These are phyloP conservation scores for Kwoniella heveanensis DNA, from an alignment of 768 basidiomycete genomes.

Conservation along the genomic window DNA sequence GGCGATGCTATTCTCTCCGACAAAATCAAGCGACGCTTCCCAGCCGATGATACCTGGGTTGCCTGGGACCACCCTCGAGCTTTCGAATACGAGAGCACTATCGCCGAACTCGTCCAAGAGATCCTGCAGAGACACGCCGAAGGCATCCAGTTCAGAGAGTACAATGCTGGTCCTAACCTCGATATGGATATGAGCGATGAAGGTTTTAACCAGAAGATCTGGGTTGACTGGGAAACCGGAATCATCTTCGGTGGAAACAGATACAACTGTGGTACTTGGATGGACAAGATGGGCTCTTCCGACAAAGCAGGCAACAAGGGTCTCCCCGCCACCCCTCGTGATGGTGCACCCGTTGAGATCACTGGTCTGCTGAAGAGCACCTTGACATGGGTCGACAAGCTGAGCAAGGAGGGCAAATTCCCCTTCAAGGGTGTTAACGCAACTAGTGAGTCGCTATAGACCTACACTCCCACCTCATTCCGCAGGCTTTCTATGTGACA, in stretches of 20 bases:
- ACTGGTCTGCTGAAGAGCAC: slow-evolving; percentile 91
- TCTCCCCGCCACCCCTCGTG: slow-evolving; percentile 90
- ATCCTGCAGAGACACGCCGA: slow-evolving; percentile 89
- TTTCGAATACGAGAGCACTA: slow-evolving; percentile 74
- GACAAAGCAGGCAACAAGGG: slow-evolving; percentile 90
- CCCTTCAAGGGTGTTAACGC: slow-evolving; percentile 88
- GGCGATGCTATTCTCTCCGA: slow-evolving; percentile 79
- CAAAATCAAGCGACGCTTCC: slow-evolving; percentile 87
- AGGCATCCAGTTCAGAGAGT: slow-evolving; percentile 91
- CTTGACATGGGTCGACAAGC: slow-evolving; percentile 77
- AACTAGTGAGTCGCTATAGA: slow-evolving; percentile 63
- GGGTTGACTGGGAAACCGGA: slow-evolving; percentile 95
- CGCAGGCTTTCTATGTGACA: no score
- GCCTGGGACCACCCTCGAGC: slow-evolving; percentile 83
- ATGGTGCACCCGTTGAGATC: slow-evolving; percentile 95
- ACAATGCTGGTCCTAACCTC: slow-evolving; percentile 95
- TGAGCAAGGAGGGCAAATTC: slow-evolving; percentile 70
- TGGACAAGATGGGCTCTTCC: slow-evolving; percentile 95
- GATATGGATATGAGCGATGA: slow-evolving; percentile 93
- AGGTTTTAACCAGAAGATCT: slow-evolving; percentile 90
- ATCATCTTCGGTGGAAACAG: slow-evolving; percentile 82
- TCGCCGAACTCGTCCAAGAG: slow-evolving; percentile 97
- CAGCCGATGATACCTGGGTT: slow-evolving; percentile 90
- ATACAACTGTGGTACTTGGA: slow-evolving; percentile 57
- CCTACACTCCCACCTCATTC: no score